Base-by-base conservation (phyloP, 805 yeast genomes). In the Yamadazyma phyllophila region DNA sequence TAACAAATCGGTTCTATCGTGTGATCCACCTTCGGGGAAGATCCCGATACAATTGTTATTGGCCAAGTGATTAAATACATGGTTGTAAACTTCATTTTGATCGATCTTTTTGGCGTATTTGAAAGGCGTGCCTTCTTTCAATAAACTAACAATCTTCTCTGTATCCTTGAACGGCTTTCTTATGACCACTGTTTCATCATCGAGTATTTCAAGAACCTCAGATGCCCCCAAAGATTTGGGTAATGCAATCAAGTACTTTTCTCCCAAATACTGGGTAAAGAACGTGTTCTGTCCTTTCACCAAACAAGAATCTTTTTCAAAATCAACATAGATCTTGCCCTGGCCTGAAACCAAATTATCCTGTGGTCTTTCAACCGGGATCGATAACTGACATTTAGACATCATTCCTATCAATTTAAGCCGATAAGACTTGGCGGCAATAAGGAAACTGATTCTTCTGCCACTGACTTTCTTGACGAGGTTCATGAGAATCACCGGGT, bases 11-110 rank as follows among this genome's bases (percentile, higher is more conserved):
- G 98, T 83, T 54, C 99, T 76, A 63, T 92, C 99, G 59, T 92
- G 99, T 10, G 97, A 89, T 1, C 99, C 99, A 48, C 99, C 99
- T 71, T 94, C 99, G 7, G 99, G 97, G 69, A 90, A 94, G 37
- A 94, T 88, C 9, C 98, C 98, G 30, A 94, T 67, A 51, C 95
- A 88, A 46, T 87, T 81, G 35, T 94, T 90, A 48, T 80, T 76
- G 14, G 88, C 77, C 51, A 94, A 74, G 62, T 89, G 96, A 41
- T 83, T 80, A 62, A 91, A 94, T 2, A 94, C 98, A 51, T 78
- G 76, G 44, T 85, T 79, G 65, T 89, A 94, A 45, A 94, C 96
- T 37, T 74, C 72, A 13, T 88, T 78, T 65, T 94, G 97, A 65
- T 94, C 90, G 46, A 94, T 85, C 56, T 86, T 87, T 46, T 77